Conservation (phyloP, 2,329 filamentous ascomycete species). For the Beauveria bassiana region DNA sequence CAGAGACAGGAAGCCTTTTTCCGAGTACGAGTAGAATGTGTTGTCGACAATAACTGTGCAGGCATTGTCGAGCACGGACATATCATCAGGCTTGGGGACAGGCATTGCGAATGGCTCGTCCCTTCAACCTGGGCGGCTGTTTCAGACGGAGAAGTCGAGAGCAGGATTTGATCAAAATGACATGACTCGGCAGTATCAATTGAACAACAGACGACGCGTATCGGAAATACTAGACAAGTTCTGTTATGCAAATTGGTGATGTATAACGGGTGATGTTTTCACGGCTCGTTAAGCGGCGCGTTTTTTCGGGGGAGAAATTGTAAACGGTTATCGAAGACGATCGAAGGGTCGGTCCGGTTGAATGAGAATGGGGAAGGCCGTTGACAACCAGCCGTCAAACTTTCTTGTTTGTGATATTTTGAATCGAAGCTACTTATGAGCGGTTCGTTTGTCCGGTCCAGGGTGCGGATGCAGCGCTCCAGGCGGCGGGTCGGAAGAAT, state of each 20-base stretch:
- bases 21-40: slow-evolving; percentile 77
- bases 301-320: neutral
- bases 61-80: slow-evolving; percentile 60
- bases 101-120: slow-evolving; percentile 45
- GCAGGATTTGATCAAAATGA: slow-evolving; percentile 18
- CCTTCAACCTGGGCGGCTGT: slow-evolving; percentile 4
- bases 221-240: neutral
- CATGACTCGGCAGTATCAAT: slow-evolving; percentile 27
- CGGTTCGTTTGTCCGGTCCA: neutral
- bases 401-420: neutral
- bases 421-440: neutral
- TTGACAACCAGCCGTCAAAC: slow-evolving; percentile 2
- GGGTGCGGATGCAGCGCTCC: neutral
- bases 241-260: neutral
- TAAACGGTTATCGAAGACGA: neutral
- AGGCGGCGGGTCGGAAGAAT: neutral
- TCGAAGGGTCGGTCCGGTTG: neutral
- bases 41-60: slow-evolving; percentile 78
- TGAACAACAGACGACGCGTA: neutral
- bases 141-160: neutral
- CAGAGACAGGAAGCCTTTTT: slow-evolving; percentile 67
- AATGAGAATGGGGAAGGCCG: neutral
- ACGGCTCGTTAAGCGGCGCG: neutral
- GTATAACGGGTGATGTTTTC: neutral
- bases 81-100: slow-evolving; percentile 55